These are phyloP conservation scores for Cryptococcus sp. DNA, from an alignment of 1,284 basidiomycete genomes.

Conservation along the genomic window DNA sequence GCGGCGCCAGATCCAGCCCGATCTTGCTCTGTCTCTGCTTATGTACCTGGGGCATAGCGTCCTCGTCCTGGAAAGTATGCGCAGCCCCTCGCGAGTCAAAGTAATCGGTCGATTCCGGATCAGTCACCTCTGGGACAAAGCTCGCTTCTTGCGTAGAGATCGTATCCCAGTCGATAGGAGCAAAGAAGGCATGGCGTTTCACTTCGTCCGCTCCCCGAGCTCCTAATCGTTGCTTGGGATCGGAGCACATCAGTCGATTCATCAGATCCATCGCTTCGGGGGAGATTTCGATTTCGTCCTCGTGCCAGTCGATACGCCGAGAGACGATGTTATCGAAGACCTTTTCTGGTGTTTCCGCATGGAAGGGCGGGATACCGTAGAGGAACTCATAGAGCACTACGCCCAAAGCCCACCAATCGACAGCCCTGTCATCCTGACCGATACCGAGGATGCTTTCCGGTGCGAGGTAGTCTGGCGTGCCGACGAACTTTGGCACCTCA, in stretches of 20 bases:
- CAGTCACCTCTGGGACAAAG: constrained; percentile 92
- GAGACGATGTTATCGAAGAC: constrained; percentile 99
- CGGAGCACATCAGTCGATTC: constrained; percentile 78
- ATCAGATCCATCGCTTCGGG: constrained; percentile 89
- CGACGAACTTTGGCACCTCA: constrained; percentile 78
- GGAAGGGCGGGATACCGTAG: constrained; percentile 96
- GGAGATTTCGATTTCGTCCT: constrained; percentile 87
- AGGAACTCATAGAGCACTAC: constrained; percentile 99
- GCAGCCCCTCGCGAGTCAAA: constrained; percentile 85
- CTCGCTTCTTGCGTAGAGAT: constrained; percentile 85
- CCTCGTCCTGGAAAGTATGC: constrained; percentile 45
- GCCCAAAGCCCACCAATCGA: constrained; percentile 99
- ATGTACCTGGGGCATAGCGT: constrained; percentile 79
- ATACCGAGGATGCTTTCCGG: constrained; percentile 96
- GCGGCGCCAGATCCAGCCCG: neutral
- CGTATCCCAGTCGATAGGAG: constrained; percentile 88
- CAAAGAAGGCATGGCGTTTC: constrained; percentile 87
- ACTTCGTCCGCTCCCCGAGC: constrained; percentile 89
- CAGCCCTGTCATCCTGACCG: constrained; percentile 90
- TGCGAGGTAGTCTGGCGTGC: constrained; percentile 94
- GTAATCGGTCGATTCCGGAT: constrained; percentile 98
- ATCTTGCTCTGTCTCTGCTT: constrained; percentile 49
- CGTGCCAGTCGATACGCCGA: constrained; percentile 88
- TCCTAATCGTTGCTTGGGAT: constrained; percentile 79
- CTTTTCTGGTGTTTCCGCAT: constrained; percentile 92